Percentiles rank a stretch among this genome's conserved stretches.
Evolutionary conservation across 768 basidiomycete genomes (phyloP).

Genomic region (Thelephora ganbajun): DNA sequence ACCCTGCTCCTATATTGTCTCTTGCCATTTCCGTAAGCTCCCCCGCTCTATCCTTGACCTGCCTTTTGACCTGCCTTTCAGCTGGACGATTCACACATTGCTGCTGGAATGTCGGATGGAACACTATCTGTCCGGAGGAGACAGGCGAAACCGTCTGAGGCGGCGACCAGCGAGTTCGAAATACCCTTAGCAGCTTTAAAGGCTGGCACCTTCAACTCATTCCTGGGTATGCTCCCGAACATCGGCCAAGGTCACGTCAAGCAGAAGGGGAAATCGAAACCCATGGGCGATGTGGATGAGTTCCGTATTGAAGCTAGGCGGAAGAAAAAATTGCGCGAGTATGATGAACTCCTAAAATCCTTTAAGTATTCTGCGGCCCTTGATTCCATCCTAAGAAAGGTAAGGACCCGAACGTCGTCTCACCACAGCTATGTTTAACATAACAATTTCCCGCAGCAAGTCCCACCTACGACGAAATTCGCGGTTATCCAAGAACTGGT

Average conservation of each 20-base stretch:
- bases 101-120: conserved; percentile 95
- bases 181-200: conserved; percentile 23
- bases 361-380: conserved; percentile 94
- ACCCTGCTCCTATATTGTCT: conserved; percentile 83
- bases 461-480: conserved; percentile 76
- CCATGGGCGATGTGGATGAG: conserved; percentile 56
- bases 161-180: conserved; percentile 21
- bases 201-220: conserved; percentile 52
- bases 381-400: conserved; percentile 82
- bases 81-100: conserved; percentile 95
- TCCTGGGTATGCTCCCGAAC: conserved; percentile 37
- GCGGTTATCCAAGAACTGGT: conserved; percentile 88
- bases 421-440: neutral
- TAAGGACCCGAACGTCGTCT: conserved; percentile 16
- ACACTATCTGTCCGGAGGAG: conserved; percentile 93
- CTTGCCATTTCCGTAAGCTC: conserved; percentile 79
- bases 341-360: conserved; percentile 77
- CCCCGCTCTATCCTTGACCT: neutral
- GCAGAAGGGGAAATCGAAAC: conserved; percentile 31
- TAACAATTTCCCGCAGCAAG: conserved; percentile 34
- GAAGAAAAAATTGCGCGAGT: conserved; percentile 62
- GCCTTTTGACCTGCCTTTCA: conserved; percentile 18
- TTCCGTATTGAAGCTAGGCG: conserved; percentile 63
- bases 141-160: conserved; percentile 60
- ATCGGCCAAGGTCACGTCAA: conserved; percentile 45